Evolutionary conservation across 2,329 filamentous ascomycete genomes (phyloP), one percentile per base, ranked within the genome.

Genomic region (Diaporthe citrichinensis): DNA sequence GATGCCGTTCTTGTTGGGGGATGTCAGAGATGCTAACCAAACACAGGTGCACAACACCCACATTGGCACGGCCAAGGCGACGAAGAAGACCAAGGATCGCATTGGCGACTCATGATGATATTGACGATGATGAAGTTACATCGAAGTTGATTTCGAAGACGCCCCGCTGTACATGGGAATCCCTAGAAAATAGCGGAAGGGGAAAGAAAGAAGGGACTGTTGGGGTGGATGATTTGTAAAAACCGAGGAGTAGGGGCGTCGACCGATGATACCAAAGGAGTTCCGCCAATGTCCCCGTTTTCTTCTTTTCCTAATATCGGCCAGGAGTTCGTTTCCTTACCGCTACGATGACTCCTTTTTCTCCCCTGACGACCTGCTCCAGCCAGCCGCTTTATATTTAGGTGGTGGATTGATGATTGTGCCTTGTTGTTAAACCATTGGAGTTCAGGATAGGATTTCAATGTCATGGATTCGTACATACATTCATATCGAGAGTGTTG

Each of bases 41-140:
- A 14, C 55, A 9, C 74, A 94, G 90, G 93, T 96, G 78, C 92
- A 95, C 85, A 97, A 97, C 82, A 98, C 95, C 36, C 95, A 98
- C 80, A 97, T 98, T 80, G 95, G 95, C 76, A 96, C 95, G 0
- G 95, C 95, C 57, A 97, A 94, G 87, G 92, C 92, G 76, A 92
- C 92, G 71, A 92, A 91, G 79, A 94, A 92, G 84, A 85, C 90
- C 76, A 87, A 84, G 79, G 85, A 86, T 51, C 74, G 78, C 25
- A 74, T 80, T 46, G 77, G 79, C 41, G 84, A 86, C 71, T 84
- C 79, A 67, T 82, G 79, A 81, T 58, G 36, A 61, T 34, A n/a
- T 12, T 62, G 17, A 28, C 65, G 62, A 62, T 61, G 44, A 77
- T 71, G 62, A 73, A 46, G 41, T 39, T 73, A 39, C 77, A 55